Evolutionary conservation across 2,329 filamentous ascomycete genomes (phyloP), one percentile per base, ranked within the genome.

Genomic region (Reticulascus tulasneorum): DNA sequence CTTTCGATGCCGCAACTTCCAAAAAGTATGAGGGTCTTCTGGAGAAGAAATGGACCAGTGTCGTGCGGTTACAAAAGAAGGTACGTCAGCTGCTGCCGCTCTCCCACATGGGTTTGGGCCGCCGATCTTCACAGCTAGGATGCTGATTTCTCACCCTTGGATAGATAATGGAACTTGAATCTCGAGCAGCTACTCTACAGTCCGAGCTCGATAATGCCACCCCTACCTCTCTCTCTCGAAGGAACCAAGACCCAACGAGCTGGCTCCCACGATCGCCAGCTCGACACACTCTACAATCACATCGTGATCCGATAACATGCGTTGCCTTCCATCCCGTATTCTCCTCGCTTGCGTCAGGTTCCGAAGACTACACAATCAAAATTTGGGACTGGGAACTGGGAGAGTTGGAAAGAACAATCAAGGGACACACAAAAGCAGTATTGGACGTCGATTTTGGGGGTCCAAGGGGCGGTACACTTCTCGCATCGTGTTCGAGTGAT

Each of bases 11-110:
- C 44, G 75, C 77, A 13, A 95, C 87, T 15, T 76, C 83, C 34
- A 95, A 95, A 70, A 95, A 94, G 66, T 97, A 96, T 66, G 89
- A 95, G 63, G 86, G 86, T 2, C 65, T 97, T 19, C 66, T 97
- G 48, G 91, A 97, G 73, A 96, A 95, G 77, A 97, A 97, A 71
- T 97, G 91, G 91, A 97, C 91, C 15, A 93, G 88, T 53, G 85
- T 97, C 19, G 89, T 96, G 53, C 77, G 91, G 44, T 64, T 97
- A 60, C 91, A 97, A 66, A 96, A 95, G 65, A 97, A 95, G 85
- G 87, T 85, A 63, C 33, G 62, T 46, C 35, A n/a, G 28, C 21
- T 26, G 20, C 22, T 20, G 25, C 27, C 33, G 13, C 15, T 30
- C 29, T 19, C 27, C 28, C n/a, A n/a, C n/a, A n/a, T n/a, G n/a